Percentiles rank a stretch among this genome's conserved stretches.
Conservation (phyloP, 2,329 filamentous ascomycete species). For the Beauveria rudraprayagi region DNA sequence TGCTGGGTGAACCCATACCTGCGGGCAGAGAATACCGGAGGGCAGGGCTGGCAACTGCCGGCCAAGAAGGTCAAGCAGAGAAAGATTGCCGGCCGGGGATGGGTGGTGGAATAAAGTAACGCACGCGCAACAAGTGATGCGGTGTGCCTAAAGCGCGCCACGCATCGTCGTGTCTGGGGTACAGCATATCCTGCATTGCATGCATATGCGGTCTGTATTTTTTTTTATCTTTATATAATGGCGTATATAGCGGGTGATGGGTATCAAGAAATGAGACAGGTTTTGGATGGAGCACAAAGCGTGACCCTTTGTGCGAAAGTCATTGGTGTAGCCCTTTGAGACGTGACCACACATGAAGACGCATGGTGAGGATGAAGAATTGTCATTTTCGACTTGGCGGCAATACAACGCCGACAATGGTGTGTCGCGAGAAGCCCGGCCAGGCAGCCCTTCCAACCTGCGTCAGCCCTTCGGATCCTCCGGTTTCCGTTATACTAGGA, state of each 20-base stretch:
- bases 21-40: constrained; percentile 56
- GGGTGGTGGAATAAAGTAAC: constrained; percentile 55
- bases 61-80: constrained; percentile 77
- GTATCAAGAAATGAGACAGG: not conserved
- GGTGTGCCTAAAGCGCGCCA: not conserved
- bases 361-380: not conserved
- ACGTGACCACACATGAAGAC: not conserved
- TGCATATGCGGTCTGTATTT: not conserved
- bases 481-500: not conserved
- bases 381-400: not conserved
- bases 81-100: constrained; percentile 63
- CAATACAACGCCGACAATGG: not conserved
- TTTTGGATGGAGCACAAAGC: not conserved
- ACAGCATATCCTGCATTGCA: not conserved
- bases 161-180: not conserved
- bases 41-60: constrained; percentile 75
- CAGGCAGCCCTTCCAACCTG: too few species aligned
- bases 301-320: not conserved
- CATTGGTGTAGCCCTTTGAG: not conserved
- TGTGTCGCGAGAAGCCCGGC: not conserved
- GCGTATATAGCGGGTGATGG: not conserved
- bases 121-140: not conserved
- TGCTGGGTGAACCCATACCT: constrained; percentile 79
- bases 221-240: not conserved
- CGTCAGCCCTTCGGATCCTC: not conserved